Evolutionary conservation across 257 asterid species (phyloP), one percentile per base, ranked within the genome.

Genomic region (Primulina tabacum): DNA sequence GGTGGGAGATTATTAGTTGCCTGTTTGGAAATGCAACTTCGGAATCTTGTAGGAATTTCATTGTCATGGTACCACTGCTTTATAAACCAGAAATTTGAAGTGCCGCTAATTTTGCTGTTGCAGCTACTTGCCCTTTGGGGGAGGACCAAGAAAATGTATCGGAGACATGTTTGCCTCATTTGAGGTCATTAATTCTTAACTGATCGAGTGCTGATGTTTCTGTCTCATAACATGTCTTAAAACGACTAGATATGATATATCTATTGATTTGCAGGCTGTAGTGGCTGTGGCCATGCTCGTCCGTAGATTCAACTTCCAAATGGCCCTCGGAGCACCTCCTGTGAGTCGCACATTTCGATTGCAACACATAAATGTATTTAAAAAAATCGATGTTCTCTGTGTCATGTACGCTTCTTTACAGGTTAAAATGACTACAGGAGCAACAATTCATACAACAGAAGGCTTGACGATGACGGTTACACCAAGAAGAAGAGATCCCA

Each of bases 111-210:
- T 71, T 71, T 69, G 58, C 70, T 72, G 18, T 74, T 78, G 32
- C 90, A 90, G 99, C 71, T 93, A 93, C 84, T 81, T 93, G 77
- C 99, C 99, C 21, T 90, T 93, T 62, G 97, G 99, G n/a, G 99
- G 99, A 77, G 99, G 99, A 77, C 99, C 97, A 69, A 88, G 99
- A 80, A 93, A 93, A 83, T 93, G 99, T 67, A 78, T 93, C 10
- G 99, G 97, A 43, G 99, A 93, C 87, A 87, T 90, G 97, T 90
- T 93, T 71, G 99, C 99, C 65, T 72, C 96, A 18, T 93, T 82
- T 75, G 99, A 93, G 99, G 99, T 93, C 82, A 80, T 40, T 21
- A 65, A 11, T 79, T 50, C 59, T 29, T 50, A 65, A 16, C 57
- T 61, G 2, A 32, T 62, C 61, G 65, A 38, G 14, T 43, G 62